Conservation (phyloP, 495 filamentous ascomycete species). For the Emericellopsis terricola region DNA sequence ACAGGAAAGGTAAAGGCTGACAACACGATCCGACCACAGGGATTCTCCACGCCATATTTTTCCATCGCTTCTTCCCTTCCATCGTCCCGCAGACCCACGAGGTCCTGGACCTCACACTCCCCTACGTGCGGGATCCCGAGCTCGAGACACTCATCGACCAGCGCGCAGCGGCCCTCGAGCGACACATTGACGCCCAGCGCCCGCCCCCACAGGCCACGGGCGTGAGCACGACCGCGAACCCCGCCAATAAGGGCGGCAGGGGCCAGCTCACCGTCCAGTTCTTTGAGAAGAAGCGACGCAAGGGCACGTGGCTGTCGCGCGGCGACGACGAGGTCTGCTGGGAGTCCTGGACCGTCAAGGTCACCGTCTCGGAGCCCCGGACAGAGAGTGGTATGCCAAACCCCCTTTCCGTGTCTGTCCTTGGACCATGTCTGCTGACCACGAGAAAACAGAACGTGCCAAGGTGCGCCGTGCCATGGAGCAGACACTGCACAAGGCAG, state of each 20-base stretch:
- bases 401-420: not conserved
- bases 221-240: not conserved
- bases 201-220: constrained; percentile 6
- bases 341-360: constrained; percentile 88
- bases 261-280: constrained; percentile 81
- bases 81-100: constrained; percentile 73
- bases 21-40: no score
- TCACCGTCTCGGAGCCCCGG: constrained; percentile 72
- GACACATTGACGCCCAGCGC: constrained; percentile 35
- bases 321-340: constrained; percentile 85
- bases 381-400: constrained; percentile 64
- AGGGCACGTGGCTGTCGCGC: constrained; percentile 61
- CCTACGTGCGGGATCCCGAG: constrained; percentile 73
- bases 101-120: constrained; percentile 79
- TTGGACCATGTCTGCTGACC: not conserved
- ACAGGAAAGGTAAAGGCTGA: no score
- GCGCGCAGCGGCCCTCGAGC: constrained; percentile 56
- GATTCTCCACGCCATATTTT: constrained; percentile 95
- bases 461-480: constrained; percentile 82
- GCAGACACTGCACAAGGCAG: constrained; percentile 64
- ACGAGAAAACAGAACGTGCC: constrained; percentile 40
- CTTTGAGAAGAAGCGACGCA: constrained; percentile 75
- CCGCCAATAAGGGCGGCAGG: constrained; percentile 32
- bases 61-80: constrained; percentile 89
- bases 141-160: constrained; percentile 88